A percentile compares a stretch with the other conserved stretches of the same genome.
Evolutionary conservation across 176 grass and related monocot species (phyloP).

Genomic region (Hordeum marinum): DNA sequence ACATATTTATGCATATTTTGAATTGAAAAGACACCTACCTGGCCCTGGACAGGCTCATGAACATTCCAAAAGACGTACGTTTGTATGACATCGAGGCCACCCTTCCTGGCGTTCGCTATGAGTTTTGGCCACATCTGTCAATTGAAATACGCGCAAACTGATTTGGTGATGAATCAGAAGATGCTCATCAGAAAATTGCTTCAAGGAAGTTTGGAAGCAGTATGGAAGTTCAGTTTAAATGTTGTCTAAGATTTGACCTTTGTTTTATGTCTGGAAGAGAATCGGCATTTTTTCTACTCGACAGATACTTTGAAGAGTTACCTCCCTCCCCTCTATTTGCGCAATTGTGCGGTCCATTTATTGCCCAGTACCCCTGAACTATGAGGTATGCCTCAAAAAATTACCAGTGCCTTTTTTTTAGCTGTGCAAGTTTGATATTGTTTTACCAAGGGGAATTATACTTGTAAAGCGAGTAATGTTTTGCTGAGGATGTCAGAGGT

Average conservation of each 20-base stretch:
- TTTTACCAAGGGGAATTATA: not conserved
- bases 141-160: not conserved
- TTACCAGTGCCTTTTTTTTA: not conserved
- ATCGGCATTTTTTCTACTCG: not conserved
- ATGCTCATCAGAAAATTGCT: not conserved
- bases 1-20: not conserved
- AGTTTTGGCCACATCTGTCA: constrained; percentile 84
- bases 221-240: not conserved
- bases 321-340: not conserved
- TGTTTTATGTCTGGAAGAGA: not conserved
- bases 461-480: not conserved
- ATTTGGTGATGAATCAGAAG: not conserved
- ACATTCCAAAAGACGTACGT: constrained; percentile 94
- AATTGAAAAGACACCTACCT: constrained; percentile 34
- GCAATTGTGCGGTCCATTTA: not conserved
- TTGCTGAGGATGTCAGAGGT: not conserved
- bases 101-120: constrained; percentile 56
- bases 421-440: not conserved
- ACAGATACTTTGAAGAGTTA: not conserved
- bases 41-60: constrained; percentile 56
- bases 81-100: constrained; percentile 75
- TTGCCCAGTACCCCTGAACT: not conserved
- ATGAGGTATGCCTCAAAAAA: not conserved
- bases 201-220: not conserved
- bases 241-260: not conserved